Evolutionary conservation across 1,284 basidiomycete genomes (phyloP), one percentile per base, ranked within the genome.

Genomic region (Gymnopus androsaceus): DNA sequence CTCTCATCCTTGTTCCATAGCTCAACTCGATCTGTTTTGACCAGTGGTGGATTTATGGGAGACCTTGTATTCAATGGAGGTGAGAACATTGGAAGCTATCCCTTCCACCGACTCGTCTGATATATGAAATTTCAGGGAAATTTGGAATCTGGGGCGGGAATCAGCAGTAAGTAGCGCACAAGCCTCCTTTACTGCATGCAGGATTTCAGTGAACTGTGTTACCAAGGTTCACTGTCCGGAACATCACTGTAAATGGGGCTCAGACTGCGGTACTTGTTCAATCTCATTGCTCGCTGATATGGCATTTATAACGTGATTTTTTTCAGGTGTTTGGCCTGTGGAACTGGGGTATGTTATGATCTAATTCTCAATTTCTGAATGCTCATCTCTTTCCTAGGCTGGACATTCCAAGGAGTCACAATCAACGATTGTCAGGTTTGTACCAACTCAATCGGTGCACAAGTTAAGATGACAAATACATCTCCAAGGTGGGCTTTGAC

Each of bases 81-180:
- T n/a, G n/a, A n/a, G n/a, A n/a, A n/a, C n/a, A n/a, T n/a, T n/a
- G n/a, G n/a, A n/a, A n/a, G n/a, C n/a, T n/a, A n/a, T n/a, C n/a
- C n/a, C n/a, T n/a, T n/a, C n/a, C n/a, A n/a, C n/a, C n/a, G n/a
- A n/a, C n/a, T n/a, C n/a, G n/a, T n/a, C n/a, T n/a, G n/a, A n/a
- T n/a, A n/a, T n/a, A n/a, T n/a, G n/a, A n/a, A n/a, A n/a, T n/a
- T n/a, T n/a, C n/a, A 75, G 75, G 76, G 1, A 75, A 80, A 73
- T 82, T 74, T 56, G 85, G 83, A 47, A 79, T 88, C 60, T 83
- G 81, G 76, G 80, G 84, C 44, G 85, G 85, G 50, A 88, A 88
- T 65, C 86, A 88, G 69, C 86, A 88, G 83, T 85, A 65, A 64
- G 79, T 69, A 14, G 76, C 11, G 34, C n/a, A 30, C 33, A 9